A percentile compares a stretch with the other conserved stretches of the same genome.
phyloP scores from a whole-genome alignment of 148 eudicot genomes.

The Dysphania ambrosioides region DNA sequence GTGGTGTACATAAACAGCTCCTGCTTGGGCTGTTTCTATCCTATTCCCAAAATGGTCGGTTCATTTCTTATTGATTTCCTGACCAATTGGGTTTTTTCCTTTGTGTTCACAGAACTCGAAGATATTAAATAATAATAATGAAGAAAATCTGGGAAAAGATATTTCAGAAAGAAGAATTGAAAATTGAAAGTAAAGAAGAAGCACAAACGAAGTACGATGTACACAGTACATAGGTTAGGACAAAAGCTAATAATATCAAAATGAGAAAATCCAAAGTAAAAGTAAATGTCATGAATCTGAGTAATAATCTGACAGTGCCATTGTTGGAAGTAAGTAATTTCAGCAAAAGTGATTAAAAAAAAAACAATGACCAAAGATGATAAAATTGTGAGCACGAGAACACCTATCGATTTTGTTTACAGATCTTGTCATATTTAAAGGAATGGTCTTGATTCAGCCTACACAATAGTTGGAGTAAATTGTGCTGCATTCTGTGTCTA shows the following conservation, averaged over 20 bases:
- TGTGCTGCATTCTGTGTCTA: neutral
- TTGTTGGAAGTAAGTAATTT: neutral
- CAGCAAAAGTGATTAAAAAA: too few species aligned
- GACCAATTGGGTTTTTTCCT: neutral
- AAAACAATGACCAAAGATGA: neutral
- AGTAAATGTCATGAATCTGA: neutral
- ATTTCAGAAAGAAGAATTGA: too few species aligned
- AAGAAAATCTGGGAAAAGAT: neutral
- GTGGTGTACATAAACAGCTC: constrained; percentile 12
- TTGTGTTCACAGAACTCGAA: neutral
- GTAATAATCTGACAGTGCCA: neutral
- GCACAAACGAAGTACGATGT: too few species aligned
- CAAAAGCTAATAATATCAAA: too few species aligned
- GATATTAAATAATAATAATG: neutral
- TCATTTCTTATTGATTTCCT: neutral
- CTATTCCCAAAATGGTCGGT: constrained; percentile 20
- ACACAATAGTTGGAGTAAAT: neutral
- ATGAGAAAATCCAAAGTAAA: too few species aligned
- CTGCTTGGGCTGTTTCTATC: neutral
- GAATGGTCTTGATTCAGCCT: neutral
- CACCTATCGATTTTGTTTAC: neutral
- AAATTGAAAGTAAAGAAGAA: too few species aligned
- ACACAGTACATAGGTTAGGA: too few species aligned
- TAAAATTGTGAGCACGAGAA: neutral
- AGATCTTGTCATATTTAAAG: too few species aligned